phyloP scores from a whole-genome alignment of 371 early-diverging fungal genomes.

The Basidiobolus heterosporus region DNA sequence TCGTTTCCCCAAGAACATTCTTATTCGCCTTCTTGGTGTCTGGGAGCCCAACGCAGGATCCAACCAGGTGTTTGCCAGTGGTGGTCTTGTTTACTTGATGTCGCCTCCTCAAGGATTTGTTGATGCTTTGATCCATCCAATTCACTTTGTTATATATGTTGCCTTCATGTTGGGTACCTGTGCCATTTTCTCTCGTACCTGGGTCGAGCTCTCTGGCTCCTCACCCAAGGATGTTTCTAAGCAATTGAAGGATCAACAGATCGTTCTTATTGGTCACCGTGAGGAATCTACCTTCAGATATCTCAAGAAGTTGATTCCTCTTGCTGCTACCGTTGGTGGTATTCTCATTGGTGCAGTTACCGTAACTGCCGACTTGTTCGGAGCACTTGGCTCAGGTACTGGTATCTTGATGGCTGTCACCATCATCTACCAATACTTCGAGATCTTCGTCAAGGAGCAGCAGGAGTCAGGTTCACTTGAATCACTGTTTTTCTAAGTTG shows the following conservation, averaged over 20 bases:
- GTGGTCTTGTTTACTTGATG: conserved; percentile 96
- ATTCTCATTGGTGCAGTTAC: conserved; percentile 89
- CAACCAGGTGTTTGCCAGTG: conserved; percentile 74
- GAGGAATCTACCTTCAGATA: conserved; percentile 94
- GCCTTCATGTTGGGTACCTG: conserved; percentile 84
- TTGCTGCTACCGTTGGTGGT: conserved; percentile 91
- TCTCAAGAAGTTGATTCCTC: conserved; percentile 96
- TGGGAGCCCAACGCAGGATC: conserved; percentile 90
- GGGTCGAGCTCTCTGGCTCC: conserved; percentile 97
- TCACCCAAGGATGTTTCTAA: conserved; percentile 95
- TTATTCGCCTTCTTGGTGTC: conserved; percentile 89
- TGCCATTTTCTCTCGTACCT: conserved; percentile 92
- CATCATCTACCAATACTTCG: conserved; percentile 98
- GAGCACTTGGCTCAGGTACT: conserved; percentile 96
- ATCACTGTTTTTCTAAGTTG: no score
- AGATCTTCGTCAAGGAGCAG: conserved; percentile 87
- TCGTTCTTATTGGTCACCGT: conserved; percentile 93
- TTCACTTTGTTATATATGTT: conserved; percentile 87
- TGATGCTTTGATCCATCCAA: conserved; percentile 78
- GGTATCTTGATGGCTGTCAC: conserved; percentile 98
- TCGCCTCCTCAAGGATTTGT: conserved; percentile 83
- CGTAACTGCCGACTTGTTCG: conserved; percentile 86
- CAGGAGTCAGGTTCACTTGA: conserved; percentile 3
- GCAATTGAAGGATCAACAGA: conserved; percentile 93
- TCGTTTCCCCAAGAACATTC: conserved; percentile 85